Percentiles rank a stretch among this genome's conserved stretches.
Evolutionary conservation across 306 rosid species (phyloP).

Genomic region (Quercus glauca): DNA sequence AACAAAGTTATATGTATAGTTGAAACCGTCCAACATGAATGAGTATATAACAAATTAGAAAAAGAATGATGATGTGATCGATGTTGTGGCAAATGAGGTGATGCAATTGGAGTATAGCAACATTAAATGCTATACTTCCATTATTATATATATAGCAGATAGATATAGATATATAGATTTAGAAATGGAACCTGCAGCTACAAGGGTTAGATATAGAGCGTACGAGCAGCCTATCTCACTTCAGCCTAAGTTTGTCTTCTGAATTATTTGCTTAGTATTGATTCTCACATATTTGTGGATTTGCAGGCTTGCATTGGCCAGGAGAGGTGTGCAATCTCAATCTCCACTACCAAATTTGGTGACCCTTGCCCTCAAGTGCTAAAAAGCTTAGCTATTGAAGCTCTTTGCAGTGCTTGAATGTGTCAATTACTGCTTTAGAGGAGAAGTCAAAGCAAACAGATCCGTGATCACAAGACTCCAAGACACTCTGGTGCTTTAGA

Average conservation of each 20-base stretch:
- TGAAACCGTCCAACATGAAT: too few species aligned
- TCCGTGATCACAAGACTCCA: accelerated
- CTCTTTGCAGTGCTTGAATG: not conserved
- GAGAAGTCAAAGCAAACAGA: not conserved
- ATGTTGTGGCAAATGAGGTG: accelerated
- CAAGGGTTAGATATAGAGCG: too few species aligned
- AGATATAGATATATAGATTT: too few species aligned
- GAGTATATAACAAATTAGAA: accelerated
- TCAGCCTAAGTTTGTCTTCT: too few species aligned
- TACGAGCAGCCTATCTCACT: too few species aligned
- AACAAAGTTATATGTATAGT: too few species aligned
- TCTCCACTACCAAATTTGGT: not conserved
- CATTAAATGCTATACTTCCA: too few species aligned
- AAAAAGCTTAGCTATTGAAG: not conserved
- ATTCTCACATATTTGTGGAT: too few species aligned
- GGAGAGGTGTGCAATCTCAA: not conserved
- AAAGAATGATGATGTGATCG: accelerated
- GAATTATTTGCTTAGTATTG: too few species aligned
- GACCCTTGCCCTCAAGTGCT: not conserved
- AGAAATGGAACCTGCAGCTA: too few species aligned
- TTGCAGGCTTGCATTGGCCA: not conserved
- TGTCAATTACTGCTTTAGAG: not conserved
- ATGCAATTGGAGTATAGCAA: too few species aligned
- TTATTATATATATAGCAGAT: too few species aligned
- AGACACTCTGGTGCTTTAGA: not conserved